Evolutionary conservation across 495 filamentous ascomycete genomes (phyloP), one percentile per base, ranked within the genome.

Genomic region (Paragyromitra xinjiangensis): DNA sequence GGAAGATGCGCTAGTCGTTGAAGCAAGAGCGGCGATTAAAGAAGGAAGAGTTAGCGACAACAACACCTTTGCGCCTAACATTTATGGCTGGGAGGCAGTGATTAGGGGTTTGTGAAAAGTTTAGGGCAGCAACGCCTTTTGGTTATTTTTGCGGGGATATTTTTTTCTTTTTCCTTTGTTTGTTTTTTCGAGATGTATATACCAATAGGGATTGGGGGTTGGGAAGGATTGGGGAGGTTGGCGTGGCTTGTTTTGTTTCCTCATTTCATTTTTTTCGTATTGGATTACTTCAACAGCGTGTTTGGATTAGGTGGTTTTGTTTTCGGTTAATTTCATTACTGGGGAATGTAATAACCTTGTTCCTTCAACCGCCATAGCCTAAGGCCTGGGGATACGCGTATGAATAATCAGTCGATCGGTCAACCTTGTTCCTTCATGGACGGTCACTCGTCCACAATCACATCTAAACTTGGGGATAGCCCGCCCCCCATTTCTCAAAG

Each of bases 21-120:
- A 71, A 40, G 74, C 77, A 65, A 78, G 77, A 55, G 59, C 51
- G 19, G 77, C 73, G 44, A 79, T 79, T 29, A 50, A 19, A 12
- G 61, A 66, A 6, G 75, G 66, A 40, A 55, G 62, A 42, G 77
- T 66, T 1, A 61, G 16, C n/a, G 77, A 79, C 53, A 50, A 22
- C 6, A 77, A 72, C 19, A 37, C 12, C 26, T 45, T 71, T 11
- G 9, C 50, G 0, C 66, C 44, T n/a, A 34, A 44, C 12, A 19
- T 65, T 2, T 73, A 73, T 45, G 74, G 74, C 2, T 77, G 74
- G 74, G 74, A 77, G 34, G 34, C 61, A 29, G 50, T 77, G 63
- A 77, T 77, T 26, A 61, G 73, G 11, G 56, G 42, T 61, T 73
- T 77, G 65, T 66, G 22, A 73, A 39, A 53, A 63, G 7, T 34